Base-by-base conservation (phyloP, 2,329 filamentous ascomycete species). In the Mycosphaerelloides madeirae region DNA sequence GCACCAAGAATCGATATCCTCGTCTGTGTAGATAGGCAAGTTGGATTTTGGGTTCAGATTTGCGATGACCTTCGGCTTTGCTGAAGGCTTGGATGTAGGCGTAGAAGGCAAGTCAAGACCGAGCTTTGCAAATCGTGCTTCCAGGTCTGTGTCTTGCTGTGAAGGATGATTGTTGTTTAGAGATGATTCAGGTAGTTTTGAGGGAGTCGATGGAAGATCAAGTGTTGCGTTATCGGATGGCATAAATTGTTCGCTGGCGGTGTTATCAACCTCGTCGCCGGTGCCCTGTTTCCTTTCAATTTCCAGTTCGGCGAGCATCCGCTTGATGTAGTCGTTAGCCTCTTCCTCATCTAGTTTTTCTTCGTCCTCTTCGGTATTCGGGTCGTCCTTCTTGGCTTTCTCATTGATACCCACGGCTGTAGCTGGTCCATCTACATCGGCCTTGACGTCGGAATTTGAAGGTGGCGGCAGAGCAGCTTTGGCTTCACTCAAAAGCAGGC, bases 1-100 rank as follows among this genome's bases (percentile, higher is more conserved):
- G 63, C 88, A 94, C 86, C 87, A 94, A 1, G 76, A 79, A 32
- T 83, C 80, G 49, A 83, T 75, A 56, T 91, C 85, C 28, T 84
- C 82, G 55, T 90, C 83, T 0, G 81, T 79, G 59, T 67, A 70
- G 37, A 60, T 62, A n/a, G 65, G 58, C 12, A 66, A 38, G 38
- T 57, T 69, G 6, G 63, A 60, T 35, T 62, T 61, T 1, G 53
- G 44, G 29, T 52, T 57, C 7, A 50, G 31, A 9, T 46, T 50
- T 3, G 48, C 49, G 16, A 50, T 52, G 3, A 52, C 45, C n/a
- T 53, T 55, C 19, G 43, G 45, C 20, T 55, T 60, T 8, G 59
- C 52, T 54, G 64, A 54, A 3, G 71, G 72, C 2, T 65, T 53
- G 35, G 69, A 67, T 1, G 67, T 71, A 2, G 73, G 73, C 3